Conservation (phyloP, 2,329 filamentous ascomycete species). For the Penicillium aurantiogriseum region DNA sequence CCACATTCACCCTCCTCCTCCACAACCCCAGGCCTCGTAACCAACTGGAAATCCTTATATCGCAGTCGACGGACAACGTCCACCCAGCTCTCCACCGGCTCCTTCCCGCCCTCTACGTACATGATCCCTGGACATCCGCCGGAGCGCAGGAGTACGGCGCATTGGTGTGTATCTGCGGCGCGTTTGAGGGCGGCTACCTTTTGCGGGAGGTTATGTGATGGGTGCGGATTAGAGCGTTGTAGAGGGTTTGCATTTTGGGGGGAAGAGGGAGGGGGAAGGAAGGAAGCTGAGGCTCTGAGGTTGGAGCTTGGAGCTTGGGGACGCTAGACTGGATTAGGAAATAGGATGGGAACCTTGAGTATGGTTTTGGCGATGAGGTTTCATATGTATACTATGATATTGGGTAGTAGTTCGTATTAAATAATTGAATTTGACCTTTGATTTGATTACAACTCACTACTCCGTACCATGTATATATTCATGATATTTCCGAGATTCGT, state of each 20-base stretch:
- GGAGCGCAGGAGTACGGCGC: conserved; percentile 64
- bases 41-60: conserved; percentile 72
- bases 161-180: conserved; percentile 58
- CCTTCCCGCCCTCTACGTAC: conserved; percentile 65
- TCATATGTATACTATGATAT: too few relatives aligned
- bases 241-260: conserved; percentile 28
- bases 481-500: too few relatives aligned
- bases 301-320: neutral
- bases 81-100: conserved; percentile 63
- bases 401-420: too few relatives aligned
- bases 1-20: conserved; percentile 16
- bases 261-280: neutral
- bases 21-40: conserved; percentile 50
- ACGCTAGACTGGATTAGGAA: neutral
- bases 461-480: too few relatives aligned
- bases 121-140: conserved; percentile 73
- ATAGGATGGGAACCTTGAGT: neutral
- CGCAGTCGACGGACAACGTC: conserved; percentile 61
- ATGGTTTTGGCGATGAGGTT: neutral
- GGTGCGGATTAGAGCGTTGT: conserved; percentile 68
- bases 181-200: conserved; percentile 67
- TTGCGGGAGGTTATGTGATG: conserved; percentile 81
- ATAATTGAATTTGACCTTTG: too few relatives aligned
- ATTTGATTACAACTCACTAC: too few relatives aligned
- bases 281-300: neutral